Percentiles rank a stretch among this genome's conserved stretches.
Evolutionary conservation across 495 filamentous ascomycete species (phyloP).

Genomic region (Aspergillus steynii): DNA sequence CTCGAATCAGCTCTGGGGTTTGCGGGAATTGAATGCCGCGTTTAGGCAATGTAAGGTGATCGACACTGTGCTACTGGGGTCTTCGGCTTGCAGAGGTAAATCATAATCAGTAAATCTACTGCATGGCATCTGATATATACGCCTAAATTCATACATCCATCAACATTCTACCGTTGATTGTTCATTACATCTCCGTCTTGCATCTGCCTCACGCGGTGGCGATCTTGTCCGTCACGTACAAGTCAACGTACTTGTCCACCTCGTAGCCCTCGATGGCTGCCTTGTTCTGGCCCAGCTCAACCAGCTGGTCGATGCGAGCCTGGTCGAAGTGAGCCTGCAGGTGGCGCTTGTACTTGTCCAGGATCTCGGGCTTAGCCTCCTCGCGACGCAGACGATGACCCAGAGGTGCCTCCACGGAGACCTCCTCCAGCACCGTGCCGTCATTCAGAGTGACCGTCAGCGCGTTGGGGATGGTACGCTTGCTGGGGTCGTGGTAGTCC

Average conservation of each 20-base stretch:
- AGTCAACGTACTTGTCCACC: constrained; percentile 90
- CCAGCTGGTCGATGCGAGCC: constrained; percentile 72
- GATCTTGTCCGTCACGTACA: constrained; percentile 76
- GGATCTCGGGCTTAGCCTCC: constrained; percentile 95
- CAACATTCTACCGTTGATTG: not conserved
- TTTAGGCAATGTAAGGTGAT: too few species aligned
- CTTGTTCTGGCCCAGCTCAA: constrained; percentile 71
- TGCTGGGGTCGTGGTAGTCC: constrained; percentile 90
- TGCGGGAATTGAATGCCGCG: too few species aligned
- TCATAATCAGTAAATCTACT: not conserved
- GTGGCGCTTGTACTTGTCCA: constrained; percentile 93
- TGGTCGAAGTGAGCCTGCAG: constrained; percentile 77
- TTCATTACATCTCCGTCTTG: not conserved
- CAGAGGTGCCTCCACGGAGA: constrained; percentile 91
- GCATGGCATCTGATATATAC: not conserved
- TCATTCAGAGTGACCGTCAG: constrained; percentile 92
- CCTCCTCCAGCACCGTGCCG: constrained; percentile 88
- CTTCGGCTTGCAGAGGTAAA: too few species aligned
- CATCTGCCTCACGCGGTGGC: constrained; percentile 20
- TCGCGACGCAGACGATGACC: constrained; percentile 89
- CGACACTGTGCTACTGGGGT: too few species aligned
- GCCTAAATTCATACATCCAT: not conserved
- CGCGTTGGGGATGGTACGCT: constrained; percentile 95
- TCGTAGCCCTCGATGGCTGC: constrained; percentile 75
- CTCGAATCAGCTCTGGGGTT: too few species aligned